phyloP scores from a whole-genome alignment of 2,329 filamentous ascomycete species.

The Rugonectria rugulosa region DNA sequence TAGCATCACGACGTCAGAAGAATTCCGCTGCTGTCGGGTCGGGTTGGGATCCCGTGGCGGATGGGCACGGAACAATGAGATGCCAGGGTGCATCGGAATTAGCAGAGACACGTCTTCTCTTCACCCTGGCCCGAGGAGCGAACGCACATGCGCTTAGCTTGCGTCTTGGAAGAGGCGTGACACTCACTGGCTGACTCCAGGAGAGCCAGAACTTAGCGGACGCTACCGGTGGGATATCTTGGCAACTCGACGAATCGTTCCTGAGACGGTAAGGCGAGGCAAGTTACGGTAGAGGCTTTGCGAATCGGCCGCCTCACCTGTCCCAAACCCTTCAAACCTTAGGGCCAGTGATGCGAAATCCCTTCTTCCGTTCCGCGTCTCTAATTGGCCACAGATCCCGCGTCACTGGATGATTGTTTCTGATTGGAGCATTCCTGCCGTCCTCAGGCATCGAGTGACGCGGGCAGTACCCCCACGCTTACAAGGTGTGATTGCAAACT shows the following conservation, averaged over 20 bases:
- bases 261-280: conserved; percentile 11
- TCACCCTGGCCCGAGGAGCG: conserved; percentile 19
- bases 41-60: not conserved
- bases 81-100: conserved; percentile 13
- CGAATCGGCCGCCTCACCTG: conserved; percentile 9
- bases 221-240: conserved; percentile 29
- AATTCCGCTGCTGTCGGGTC: conserved; percentile 1
- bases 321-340: not conserved
- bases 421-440: conserved; percentile 24
- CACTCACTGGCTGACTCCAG: conserved; percentile 4
- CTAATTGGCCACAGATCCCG: conserved; percentile 3
- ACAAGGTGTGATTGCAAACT: conserved; percentile 40
- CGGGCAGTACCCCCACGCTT: conserved; percentile 38
- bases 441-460: conserved; percentile 17
- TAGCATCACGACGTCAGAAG: conserved; percentile 4
- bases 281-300: not conserved
- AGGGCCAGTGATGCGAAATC: not conserved
- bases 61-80: conserved; percentile 8
- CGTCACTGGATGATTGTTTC: conserved; percentile 4
- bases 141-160: conserved; percentile 3
- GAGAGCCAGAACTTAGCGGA: conserved; percentile 16
- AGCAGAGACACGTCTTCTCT: conserved; percentile 19
- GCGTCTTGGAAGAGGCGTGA: not conserved
- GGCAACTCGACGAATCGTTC: conserved; percentile 30
- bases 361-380: not conserved